Base-by-base conservation (phyloP, 2,329 filamentous ascomycete genomes). In the Fusarium sp. region DNA sequence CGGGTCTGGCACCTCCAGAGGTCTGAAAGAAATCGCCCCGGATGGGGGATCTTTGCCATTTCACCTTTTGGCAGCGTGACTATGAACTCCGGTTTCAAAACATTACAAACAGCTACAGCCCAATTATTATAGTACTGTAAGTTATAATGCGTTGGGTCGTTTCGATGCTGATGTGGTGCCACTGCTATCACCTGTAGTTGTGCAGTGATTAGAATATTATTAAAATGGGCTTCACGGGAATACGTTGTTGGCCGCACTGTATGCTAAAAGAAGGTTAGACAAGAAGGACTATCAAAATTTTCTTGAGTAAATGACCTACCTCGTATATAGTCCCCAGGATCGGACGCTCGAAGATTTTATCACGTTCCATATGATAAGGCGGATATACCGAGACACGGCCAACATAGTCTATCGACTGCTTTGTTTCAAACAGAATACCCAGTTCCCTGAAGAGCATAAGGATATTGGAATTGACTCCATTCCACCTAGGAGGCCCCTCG, bases 191-290 rank as follows among this genome's bases (percentile, higher is more conserved):
- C 4, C 20, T 41, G 20, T 41, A 41, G 39, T 7, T 0, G 7
- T 8, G 20, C 3, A 41, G 38, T 2, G 0, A 41, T 39, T 7
- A 12, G 38, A 39, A 39, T 1, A 13, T 39, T 13, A 7, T 12
- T 0, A 13, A 0, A 41, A 41, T 22, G 0, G 4, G 6, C 38
- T n/a, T 4, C 12, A 41, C 0, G 12, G 12, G 39, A 5, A 5
- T 35, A 1, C 1, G 32, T 8, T 35, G 3, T 35, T 35, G 20
- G 39, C 20, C 0, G 2, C 0, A 41, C 39, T n/a, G 20, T 41
- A 41, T 41, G 12, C 39, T 41, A 41, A 41, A 39, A 41, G 12
- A 22, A n/a, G 0, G 0, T n/a, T 3, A n/a, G 7, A 41, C 0
- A 41, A 41, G 4, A 22, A 1, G 20, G 20, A 14, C 3, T n/a